Percentiles rank a stretch among this genome's conserved stretches.
Conservation (phyloP, 179 eudicot species). For the Heliamphora pulchella region DNA sequence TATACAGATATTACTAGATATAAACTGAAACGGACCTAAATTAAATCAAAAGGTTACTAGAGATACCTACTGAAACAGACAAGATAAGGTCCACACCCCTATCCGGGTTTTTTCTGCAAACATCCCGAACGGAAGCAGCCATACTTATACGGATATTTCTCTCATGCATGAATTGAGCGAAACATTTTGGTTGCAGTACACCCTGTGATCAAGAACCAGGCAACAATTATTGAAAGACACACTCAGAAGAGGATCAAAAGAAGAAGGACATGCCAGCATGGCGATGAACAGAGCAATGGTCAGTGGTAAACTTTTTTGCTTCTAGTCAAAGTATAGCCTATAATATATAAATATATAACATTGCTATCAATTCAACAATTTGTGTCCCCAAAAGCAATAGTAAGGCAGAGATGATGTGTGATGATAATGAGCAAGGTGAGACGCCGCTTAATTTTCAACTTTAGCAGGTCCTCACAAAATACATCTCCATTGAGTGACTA, state of each 20-base stretch:
- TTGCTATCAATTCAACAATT: background rate
- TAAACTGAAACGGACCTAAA: background rate
- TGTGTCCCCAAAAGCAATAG: background rate
- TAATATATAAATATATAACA: background rate
- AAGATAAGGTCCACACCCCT: constrained; percentile 91
- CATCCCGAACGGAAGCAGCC: constrained; percentile 80
- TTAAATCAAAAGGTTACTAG: background rate
- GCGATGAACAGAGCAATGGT: no score
- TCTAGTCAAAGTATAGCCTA: background rate
- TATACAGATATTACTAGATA: no score
- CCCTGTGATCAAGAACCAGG: constrained; percentile 36
- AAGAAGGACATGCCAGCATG: background rate
- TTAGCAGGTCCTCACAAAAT: constrained; percentile 5
- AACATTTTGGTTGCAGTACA: constrained; percentile 56
- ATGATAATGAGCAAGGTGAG: background rate
- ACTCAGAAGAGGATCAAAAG: background rate
- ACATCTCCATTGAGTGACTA: background rate
- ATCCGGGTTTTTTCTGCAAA: constrained; percentile 81
- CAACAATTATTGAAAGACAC: background rate
- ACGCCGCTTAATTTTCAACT: background rate
- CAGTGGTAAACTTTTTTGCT: background rate
- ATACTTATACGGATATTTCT: constrained; percentile 50
- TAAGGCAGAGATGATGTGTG: background rate
- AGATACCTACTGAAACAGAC: constrained; percentile 71
- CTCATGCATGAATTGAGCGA: constrained; percentile 40